A percentile compares a stretch with the other conserved stretches of the same genome.
phyloP scores from a whole-genome alignment of 2,329 filamentous ascomycete species.

The Tolypocladium tropicale region DNA sequence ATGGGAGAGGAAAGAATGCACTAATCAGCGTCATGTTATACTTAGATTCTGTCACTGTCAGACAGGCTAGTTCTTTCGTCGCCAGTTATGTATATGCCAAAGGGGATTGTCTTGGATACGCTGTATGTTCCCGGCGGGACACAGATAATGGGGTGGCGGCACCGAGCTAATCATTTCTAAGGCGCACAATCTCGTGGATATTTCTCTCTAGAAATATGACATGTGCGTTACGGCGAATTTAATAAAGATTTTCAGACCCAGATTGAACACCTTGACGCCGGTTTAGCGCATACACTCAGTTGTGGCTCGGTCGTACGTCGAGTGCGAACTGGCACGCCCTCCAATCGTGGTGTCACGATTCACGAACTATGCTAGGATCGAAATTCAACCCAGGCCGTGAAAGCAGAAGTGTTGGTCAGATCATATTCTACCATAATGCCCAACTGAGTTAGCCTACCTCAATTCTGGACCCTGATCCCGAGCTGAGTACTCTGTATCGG shows the following conservation, averaged over 20 bases:
- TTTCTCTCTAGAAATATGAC: conserved; percentile 45
- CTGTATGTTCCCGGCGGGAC: conserved; percentile 15
- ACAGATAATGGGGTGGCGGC: conserved; percentile 16
- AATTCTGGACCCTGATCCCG: no score
- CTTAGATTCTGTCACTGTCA: not conserved
- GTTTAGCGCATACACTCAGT: conserved; percentile 41
- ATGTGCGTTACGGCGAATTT: conserved; percentile 44
- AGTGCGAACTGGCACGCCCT: conserved; percentile 46
- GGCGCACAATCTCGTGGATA: conserved; percentile 29
- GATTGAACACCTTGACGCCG: conserved; percentile 32
- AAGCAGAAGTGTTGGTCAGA: no score
- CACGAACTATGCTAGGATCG: not conserved
- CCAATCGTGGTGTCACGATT: no score
- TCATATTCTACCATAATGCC: no score
- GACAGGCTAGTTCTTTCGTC: conserved; percentile 34
- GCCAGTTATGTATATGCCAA: conserved; percentile 12
- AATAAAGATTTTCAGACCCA: conserved; percentile 31
- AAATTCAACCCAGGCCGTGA: no score
- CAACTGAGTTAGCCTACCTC: no score
- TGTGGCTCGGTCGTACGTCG: conserved; percentile 44
- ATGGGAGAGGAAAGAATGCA: no score
- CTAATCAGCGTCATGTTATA: not conserved
- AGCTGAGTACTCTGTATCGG: no score
- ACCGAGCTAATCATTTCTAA: no score
- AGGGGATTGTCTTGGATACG: conserved; percentile 8